These are phyloP conservation scores for Fusarium sp. DNA, from an alignment of 2,329 filamentous ascomycete species.

Conservation along the genomic window DNA sequence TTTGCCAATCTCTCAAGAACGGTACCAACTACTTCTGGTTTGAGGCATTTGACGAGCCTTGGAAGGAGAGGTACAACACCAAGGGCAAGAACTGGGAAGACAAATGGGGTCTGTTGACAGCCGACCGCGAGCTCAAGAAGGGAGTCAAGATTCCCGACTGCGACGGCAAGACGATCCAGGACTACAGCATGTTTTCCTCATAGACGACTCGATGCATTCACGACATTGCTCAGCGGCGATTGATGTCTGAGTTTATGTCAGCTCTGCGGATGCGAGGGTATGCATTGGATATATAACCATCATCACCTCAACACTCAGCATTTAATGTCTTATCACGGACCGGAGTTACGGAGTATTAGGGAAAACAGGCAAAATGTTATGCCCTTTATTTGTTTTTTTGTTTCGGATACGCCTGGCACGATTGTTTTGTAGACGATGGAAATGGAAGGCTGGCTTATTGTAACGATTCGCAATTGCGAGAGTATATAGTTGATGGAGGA, in stretches of 20 bases:
- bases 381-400: conserved; percentile 11
- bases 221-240: neutral
- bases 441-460: neutral
- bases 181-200: conserved; percentile 20
- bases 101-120: conserved; percentile 92
- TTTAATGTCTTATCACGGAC: conserved; percentile 19
- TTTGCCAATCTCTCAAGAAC: conserved; percentile 82
- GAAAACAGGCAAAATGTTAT: conserved; percentile 29
- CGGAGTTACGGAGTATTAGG: conserved; percentile 25
- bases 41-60: conserved; percentile 95
- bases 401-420: conserved; percentile 13
- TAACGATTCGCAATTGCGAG: conserved; percentile 9
- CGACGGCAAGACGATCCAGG: conserved; percentile 72
- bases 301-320: conserved; percentile 5
- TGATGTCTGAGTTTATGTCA: conserved; percentile 5
- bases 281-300: conserved; percentile 31
- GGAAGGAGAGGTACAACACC: conserved; percentile 83
- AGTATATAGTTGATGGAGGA: conserved; percentile 34
- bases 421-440: conserved; percentile 10
- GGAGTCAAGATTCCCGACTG: conserved; percentile 91
- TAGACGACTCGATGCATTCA: conserved; percentile 8
- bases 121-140: conserved; percentile 82
- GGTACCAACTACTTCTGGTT: conserved; percentile 98
- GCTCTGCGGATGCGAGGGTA: neutral
- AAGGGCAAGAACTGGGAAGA: conserved; percentile 85